Evolutionary conservation across 2,329 filamentous ascomycete genomes (phyloP), one percentile per base, ranked within the genome.

Genomic region (Penicillium frequentans): DNA sequence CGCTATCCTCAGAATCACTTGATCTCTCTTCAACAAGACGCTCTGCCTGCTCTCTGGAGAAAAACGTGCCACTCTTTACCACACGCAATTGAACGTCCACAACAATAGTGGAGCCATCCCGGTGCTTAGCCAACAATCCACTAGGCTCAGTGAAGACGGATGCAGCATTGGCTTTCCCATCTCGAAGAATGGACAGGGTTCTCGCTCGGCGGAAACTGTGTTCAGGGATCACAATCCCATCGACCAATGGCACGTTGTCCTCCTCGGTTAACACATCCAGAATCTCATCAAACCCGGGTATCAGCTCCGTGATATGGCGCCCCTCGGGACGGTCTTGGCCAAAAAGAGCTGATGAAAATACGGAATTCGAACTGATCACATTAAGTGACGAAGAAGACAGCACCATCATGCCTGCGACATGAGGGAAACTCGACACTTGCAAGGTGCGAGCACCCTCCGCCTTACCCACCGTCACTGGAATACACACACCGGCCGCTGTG

Each of bases 1-100:
- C 68, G 49, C 71, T 68, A 26, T 74, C 71, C 58, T 77, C 70
- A n/a, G 76, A 78, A 46, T 84, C 82, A 37, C 84, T 82, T 48
- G 83, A 84, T 39, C 78, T 76, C 70, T 91, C 87, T 52, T 85
- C 80, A 11, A 39, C 33, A n/a, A 88, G 84, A 2, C 86, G 84
- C 61, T 88, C 80, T 55, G 88, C 83, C 52, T 84, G 82, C 58
- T 85, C 79, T 53, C 82, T 81, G 3, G 81, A 76, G 55, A 79
- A 81, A 21, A 86, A 84, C 64, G 87, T 88, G 66, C 93, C 92
- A 72, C 90, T 96, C 76, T 93, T 91, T 16, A 98, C 93, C 24
- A 99, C 92, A 33, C 95, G 87, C 89, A 99, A 91, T 75, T 99
- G 95, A 29, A 97, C 87, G 71, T 99, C 95, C 35, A 99, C 90